Evolutionary conservation across 305 asterid species (phyloP).

Genomic region (Withania somnifera): DNA sequence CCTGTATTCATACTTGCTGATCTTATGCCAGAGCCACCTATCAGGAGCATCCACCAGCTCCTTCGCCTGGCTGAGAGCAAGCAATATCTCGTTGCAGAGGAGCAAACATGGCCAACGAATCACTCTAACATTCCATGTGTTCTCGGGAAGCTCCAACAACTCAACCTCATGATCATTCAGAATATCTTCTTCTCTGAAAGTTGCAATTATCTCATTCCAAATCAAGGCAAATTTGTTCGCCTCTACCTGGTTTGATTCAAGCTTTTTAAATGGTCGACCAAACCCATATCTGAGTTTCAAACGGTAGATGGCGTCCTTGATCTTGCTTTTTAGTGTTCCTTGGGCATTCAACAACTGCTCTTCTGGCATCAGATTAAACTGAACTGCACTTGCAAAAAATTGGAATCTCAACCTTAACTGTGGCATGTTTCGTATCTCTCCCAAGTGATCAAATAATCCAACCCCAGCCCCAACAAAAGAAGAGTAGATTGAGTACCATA

Average conservation of each 20-base stretch:
- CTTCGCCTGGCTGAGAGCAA: conserved; percentile 85
- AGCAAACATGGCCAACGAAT: conserved; percentile 96
- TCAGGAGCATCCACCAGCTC: conserved; percentile 95
- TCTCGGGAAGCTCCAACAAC: conserved; percentile 82
- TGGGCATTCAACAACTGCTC: conserved; percentile 72
- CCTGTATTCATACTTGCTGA: conserved; percentile 74
- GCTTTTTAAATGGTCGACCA: conserved; percentile 83
- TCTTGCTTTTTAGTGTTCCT: conserved; percentile 68
- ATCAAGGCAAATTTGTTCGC: conserved; percentile 89
- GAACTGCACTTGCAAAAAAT: conserved; percentile 94
- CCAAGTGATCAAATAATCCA: conserved; percentile 60
- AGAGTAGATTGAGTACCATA: conserved; percentile 91
- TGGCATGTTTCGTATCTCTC: conserved; percentile 89
- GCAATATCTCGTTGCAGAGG: conserved; percentile 78
- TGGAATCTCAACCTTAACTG: conserved; percentile 91
- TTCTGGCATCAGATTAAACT: conserved; percentile 93
- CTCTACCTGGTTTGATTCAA: conserved; percentile 86
- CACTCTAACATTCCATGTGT: conserved; percentile 84
- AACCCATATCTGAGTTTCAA: conserved; percentile 86
- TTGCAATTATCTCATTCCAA: conserved; percentile 85
- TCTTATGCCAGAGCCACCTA: conserved; percentile 80
- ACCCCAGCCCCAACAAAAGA: conserved; percentile 75
- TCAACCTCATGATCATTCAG: conserved; percentile 82
- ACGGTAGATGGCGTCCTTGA: conserved; percentile 63
- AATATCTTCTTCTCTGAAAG: conserved; percentile 92